Base-by-base conservation (phyloP, 257 asterid species). In the Solanum rostratum region DNA sequence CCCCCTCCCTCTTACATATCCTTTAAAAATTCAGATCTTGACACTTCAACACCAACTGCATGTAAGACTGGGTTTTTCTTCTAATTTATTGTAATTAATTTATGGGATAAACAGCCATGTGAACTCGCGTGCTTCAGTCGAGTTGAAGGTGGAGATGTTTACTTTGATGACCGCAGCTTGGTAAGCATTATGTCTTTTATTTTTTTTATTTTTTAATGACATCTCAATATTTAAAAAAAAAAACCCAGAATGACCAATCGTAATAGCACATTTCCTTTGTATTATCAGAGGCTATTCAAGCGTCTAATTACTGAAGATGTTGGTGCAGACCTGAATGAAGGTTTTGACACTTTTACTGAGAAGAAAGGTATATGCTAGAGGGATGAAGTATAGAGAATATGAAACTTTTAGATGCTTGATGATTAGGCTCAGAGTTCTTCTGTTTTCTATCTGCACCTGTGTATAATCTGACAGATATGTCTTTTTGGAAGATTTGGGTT, bases 61-160 rank as follows among this genome's bases (percentile, higher is more conserved):
- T 41, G 52, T 41, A 27, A 2, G 53, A 46, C 14, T 14, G 60
- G 60, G 2, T 46, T 46, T 71, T 49, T 50, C 63, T 24, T 76
- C 5, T 76, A 76, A 76, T 76, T 76, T 27, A 7, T 8, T 27
- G 45, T 50, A 49, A 24, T 52, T 52, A 24, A 73, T 63, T 43
- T 57, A 50, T 83, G 41, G 30, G 53, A 73, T 50, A 73, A 85
- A 73, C 85, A 96, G 99, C 99, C 99, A 73, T 96, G 98, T 86
- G 99, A 96, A 87, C 98, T 96, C 81, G 98, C 96, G 83, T 95
- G 99, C 94, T 95, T 52, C 88, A 96, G 99, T 88, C 98, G 98
- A 19, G 93, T 86, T 52, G 98, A 96, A 92, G 97, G 94, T 73
- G 99, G 99, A 54, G 98, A 93, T 50, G 99, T 95, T 88, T 91